phyloP scores from a whole-genome alignment of 2,329 filamentous ascomycete genomes.

The Phialophora expanda region DNA sequence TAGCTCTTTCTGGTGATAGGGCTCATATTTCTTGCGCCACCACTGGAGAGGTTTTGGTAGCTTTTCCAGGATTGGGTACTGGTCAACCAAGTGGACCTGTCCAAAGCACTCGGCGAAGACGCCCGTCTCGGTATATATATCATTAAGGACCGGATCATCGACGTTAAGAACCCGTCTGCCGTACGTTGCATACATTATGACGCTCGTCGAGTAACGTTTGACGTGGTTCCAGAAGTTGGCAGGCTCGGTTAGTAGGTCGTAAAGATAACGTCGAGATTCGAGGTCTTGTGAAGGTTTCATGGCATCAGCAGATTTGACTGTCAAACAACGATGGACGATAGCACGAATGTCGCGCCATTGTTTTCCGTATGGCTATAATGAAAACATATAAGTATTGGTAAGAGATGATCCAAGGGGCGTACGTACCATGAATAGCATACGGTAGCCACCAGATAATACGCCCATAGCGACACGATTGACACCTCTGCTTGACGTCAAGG shows the following conservation, averaged over 20 bases:
- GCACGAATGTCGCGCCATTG: slow-evolving; percentile 13
- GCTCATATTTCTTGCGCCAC: slow-evolving; percentile 19
- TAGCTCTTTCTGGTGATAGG: slow-evolving; percentile 14
- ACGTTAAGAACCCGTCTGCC: slow-evolving; percentile 5
- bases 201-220: slow-evolving; percentile 10
- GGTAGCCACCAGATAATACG: slow-evolving; percentile 20
- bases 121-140: slow-evolving; percentile 15
- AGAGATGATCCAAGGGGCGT: not conserved
- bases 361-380: slow-evolving; percentile 15
- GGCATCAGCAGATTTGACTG: slow-evolving; percentile 14
- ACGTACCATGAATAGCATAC: slow-evolving; percentile 24
- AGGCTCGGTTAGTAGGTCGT: slow-evolving; percentile 12
- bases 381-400: not conserved
- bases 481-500: slow-evolving; percentile 14
- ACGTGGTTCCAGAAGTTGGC: slow-evolving; percentile 16
- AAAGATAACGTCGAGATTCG: slow-evolving; percentile 12
- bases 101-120: slow-evolving; percentile 14
- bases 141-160: slow-evolving; percentile 17
- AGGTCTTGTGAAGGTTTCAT: slow-evolving; percentile 19
- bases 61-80: slow-evolving; percentile 26
- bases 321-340: slow-evolving; percentile 18
- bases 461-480: slow-evolving; percentile 14
- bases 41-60: slow-evolving; percentile 28
- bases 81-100: slow-evolving; percentile 29
- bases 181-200: slow-evolving; percentile 13